phyloP scores from a whole-genome alignment of 2,329 filamentous ascomycete species.

The Incumbomyces delicatus region DNA sequence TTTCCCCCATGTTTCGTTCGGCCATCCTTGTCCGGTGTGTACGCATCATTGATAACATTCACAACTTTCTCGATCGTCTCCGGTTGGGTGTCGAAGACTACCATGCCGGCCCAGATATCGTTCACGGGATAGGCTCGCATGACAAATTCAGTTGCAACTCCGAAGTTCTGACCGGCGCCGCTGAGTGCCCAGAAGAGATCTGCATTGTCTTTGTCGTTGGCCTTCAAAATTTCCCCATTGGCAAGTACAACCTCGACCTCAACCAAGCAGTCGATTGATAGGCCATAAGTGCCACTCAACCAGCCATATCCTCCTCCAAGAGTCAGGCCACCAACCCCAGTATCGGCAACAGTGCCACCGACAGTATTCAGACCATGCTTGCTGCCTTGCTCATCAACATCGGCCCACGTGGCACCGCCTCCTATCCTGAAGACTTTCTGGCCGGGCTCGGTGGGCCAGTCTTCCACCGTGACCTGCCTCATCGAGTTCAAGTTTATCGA shows the following conservation, averaged over 20 bases:
- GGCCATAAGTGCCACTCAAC: slow-evolving; percentile 45
- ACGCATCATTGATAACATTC: slow-evolving; percentile 20
- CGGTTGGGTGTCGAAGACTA: slow-evolving; percentile 18
- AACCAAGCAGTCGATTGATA: slow-evolving; percentile 43
- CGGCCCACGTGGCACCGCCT: slow-evolving; percentile 45
- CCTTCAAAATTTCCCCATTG: slow-evolving; percentile 29
- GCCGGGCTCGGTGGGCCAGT: slow-evolving; percentile 11
- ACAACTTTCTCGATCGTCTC: slow-evolving; percentile 22
- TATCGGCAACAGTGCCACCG: slow-evolving; percentile 54
- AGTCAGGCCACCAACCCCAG: slow-evolving; percentile 50
- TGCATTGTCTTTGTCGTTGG: slow-evolving; percentile 25
- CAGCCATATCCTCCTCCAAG: slow-evolving; percentile 52
- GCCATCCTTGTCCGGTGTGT: slow-evolving; percentile 15
- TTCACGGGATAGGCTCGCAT: slow-evolving; percentile 26
- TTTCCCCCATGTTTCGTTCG: slow-evolving; percentile 17
- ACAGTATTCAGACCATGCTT: slow-evolving; percentile 47
- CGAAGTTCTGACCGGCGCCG: slow-evolving; percentile 36
- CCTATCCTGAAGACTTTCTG: slow-evolving; percentile 39
- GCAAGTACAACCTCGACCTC: slow-evolving; percentile 29
- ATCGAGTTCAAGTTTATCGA: slow-evolving; percentile 47
- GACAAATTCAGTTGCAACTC: slow-evolving; percentile 35
- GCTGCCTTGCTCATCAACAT: slow-evolving; percentile 45
- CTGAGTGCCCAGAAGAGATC: slow-evolving; percentile 36
- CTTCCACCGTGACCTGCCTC: slow-evolving; percentile 41
- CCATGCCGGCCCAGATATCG: slow-evolving; percentile 27